phyloP scores from a whole-genome alignment of 352 stramenopile species.

The Phytopythium chamaehyphon region DNA sequence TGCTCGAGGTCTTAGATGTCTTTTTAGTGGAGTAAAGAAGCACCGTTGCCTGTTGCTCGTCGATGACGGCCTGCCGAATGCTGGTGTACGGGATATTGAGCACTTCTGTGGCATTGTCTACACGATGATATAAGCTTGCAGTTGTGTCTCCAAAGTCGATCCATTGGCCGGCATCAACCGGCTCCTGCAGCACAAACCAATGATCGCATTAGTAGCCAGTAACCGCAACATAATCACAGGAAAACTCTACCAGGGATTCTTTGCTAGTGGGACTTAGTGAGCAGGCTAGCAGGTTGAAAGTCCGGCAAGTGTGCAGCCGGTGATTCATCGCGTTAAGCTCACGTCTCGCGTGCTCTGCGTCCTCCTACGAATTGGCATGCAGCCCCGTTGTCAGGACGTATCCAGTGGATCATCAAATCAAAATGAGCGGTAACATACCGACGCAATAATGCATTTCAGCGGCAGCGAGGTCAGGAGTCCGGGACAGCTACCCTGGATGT shows the following conservation, averaged over 20 bases:
- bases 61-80: slow-evolving; percentile 36
- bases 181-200: slow-evolving; percentile 16
- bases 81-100: slow-evolving; percentile 53
- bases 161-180: slow-evolving; percentile 43
- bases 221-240: too few species aligned
- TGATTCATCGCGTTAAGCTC: slow-evolving; percentile 28
- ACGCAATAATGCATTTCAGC: slow-evolving; percentile 28
- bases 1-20: too few species aligned
- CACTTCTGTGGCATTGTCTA: slow-evolving; percentile 32
- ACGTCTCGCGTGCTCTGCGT: slow-evolving; percentile 10
- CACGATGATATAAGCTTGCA: slow-evolving; percentile 47
- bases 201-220: not conserved
- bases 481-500: slow-evolving; percentile 18
- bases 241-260: slow-evolving; percentile 17
- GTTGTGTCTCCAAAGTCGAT: slow-evolving; percentile 42
- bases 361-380: slow-evolving; percentile 9
- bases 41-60: slow-evolving; percentile 6
- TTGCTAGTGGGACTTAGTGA: slow-evolving; percentile 19
- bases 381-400: too few species aligned
- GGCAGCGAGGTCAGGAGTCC: slow-evolving; percentile 30
- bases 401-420: too few species aligned
- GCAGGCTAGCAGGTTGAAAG: slow-evolving; percentile 27
- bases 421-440: too few species aligned
- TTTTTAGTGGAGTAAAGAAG: too few species aligned
- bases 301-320: slow-evolving; percentile 11